A percentile compares a stretch with the other conserved stretches of the same genome.
phyloP scores from a whole-genome alignment of 2,329 filamentous ascomycete species.

The Chaetomiaceae sp. region DNA sequence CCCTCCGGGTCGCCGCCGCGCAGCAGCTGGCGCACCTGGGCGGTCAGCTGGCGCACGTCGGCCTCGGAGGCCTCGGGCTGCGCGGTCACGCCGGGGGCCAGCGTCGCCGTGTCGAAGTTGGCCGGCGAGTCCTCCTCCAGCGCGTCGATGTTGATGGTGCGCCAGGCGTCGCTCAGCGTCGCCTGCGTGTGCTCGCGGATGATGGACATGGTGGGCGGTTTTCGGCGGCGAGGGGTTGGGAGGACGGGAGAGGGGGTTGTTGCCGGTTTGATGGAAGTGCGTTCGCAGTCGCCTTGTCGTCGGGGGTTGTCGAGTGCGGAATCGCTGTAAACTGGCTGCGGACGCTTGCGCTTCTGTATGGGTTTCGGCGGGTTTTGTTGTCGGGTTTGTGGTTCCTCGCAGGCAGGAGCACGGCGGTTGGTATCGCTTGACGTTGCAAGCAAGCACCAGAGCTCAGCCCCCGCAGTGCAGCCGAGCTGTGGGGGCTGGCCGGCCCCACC shows the following conservation, averaged over 20 bases:
- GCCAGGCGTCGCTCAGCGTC: conserved; percentile 60
- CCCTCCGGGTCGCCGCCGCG: conserved; percentile 83
- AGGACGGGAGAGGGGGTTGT: not conserved
- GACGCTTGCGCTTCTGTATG: too few species aligned
- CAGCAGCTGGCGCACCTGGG: conserved; percentile 81
- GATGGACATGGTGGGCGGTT: conserved; percentile 49
- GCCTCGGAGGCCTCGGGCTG: conserved; percentile 67
- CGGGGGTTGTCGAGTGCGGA: not conserved
- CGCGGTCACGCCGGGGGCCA: conserved; percentile 68
- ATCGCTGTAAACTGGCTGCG: not conserved
- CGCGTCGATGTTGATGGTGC: conserved; percentile 91
- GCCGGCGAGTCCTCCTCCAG: conserved; percentile 81
- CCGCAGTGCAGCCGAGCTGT: conserved; percentile 5
- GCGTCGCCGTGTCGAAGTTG: conserved; percentile 85
- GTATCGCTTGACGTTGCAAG: conserved; percentile 9
- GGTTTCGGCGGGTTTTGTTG: not conserved
- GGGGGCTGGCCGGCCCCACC: not conserved
- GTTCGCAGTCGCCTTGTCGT: not conserved
- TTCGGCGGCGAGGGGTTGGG: not conserved
- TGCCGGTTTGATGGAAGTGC: not conserved
- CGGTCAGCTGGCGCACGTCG: conserved; percentile 70
- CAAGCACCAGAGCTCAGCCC: not conserved
- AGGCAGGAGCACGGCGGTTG: not conserved
- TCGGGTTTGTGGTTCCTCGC: not conserved
- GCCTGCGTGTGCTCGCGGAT: conserved; percentile 59